Conservation (phyloP, 2,329 filamentous ascomycete genomes). For the Neopestalotiopsis clavispora region DNA sequence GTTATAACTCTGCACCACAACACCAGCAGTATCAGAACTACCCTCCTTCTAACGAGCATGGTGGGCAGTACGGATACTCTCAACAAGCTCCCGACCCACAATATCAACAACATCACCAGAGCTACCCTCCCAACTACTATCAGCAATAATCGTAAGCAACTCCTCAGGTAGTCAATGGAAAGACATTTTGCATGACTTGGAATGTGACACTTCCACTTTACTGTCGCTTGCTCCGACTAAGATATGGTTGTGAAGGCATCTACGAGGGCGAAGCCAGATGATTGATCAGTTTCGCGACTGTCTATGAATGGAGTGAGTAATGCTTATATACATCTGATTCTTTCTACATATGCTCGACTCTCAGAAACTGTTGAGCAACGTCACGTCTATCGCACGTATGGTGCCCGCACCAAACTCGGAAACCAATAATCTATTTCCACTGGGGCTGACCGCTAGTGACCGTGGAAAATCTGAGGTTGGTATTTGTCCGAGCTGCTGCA, state of each 20-base stretch:
- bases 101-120: slow-evolving; percentile 4
- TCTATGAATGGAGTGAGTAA: not conserved
- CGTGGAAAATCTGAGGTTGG: slow-evolving; percentile 10
- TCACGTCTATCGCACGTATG: slow-evolving; percentile 11
- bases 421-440: slow-evolving; percentile 7
- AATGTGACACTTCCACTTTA: too few species aligned
- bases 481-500: slow-evolving; percentile 10
- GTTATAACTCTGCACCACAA: not conserved
- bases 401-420: slow-evolving; percentile 9
- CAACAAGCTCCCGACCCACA: not conserved
- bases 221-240: too few species aligned
- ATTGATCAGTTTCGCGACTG: too few species aligned
- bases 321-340: not conserved
- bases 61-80: not conserved
- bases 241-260: too few species aligned
- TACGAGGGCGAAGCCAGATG: too few species aligned
- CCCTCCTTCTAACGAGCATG: not conserved
- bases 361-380: not conserved
- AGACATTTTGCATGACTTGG: not conserved
- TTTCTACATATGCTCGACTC: not conserved
- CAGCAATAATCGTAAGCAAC: not conserved
- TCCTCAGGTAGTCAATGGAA: not conserved
- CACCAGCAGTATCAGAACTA: not conserved
- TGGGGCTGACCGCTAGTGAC: slow-evolving; percentile 12
- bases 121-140: slow-evolving; percentile 1